Evolutionary conservation across 2,329 filamentous ascomycete species (phyloP).

Genomic region (Neofusicoccum parvum): DNA sequence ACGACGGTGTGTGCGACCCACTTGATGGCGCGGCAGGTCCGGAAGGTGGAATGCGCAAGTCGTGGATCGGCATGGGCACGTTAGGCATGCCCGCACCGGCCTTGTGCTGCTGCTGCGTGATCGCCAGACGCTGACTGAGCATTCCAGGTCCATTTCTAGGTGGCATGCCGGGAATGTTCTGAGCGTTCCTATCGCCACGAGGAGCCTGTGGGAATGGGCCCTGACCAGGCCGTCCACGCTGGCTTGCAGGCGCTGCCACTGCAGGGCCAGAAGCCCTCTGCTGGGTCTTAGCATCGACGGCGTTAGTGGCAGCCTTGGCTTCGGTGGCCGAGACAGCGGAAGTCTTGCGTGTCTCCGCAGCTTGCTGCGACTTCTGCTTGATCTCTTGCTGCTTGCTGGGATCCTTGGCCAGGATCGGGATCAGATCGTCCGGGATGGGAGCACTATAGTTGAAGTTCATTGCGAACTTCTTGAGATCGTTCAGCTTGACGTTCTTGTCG

Average conservation of each 20-base stretch:
- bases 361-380: conserved; percentile 80
- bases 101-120: conserved; percentile 57
- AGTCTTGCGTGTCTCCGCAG: conserved; percentile 60
- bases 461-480: conserved; percentile 93
- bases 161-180: conserved; percentile 42
- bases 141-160: conserved; percentile 46
- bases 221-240: conserved; percentile 10
- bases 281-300: conserved; percentile 38
- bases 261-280: conserved; percentile 33
- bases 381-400: conserved; percentile 93
- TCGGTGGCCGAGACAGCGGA: conserved; percentile 36
- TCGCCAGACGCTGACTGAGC: conserved; percentile 54
- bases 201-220: conserved; percentile 18
- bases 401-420: conserved; percentile 95
- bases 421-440: conserved; percentile 86
- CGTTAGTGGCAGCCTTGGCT: conserved; percentile 34
- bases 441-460: conserved; percentile 92
- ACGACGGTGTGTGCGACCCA: conserved; percentile 55
- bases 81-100: conserved; percentile 44
- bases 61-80: conserved; percentile 62
- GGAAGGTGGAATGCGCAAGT: conserved; percentile 71
- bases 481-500: conserved; percentile 90
- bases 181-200: conserved; percentile 26
- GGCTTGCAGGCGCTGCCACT: conserved; percentile 29
- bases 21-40: conserved; percentile 63